A percentile compares a stretch with the other conserved stretches of the same genome.
phyloP scores from a whole-genome alignment of 1,284 basidiomycete species.

The Coniferiporia weirii region DNA sequence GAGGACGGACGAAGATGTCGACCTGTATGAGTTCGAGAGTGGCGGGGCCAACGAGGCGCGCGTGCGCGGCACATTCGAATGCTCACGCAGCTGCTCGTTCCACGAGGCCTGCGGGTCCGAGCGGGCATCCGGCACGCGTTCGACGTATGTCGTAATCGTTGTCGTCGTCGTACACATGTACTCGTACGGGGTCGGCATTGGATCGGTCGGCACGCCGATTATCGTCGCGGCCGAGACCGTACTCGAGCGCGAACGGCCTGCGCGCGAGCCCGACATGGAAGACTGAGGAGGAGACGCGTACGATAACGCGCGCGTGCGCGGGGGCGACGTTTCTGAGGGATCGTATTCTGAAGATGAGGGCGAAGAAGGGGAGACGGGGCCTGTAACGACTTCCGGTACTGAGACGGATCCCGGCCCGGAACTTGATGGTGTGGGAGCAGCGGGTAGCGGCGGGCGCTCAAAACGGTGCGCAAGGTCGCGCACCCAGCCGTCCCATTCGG shows the following conservation, averaged over 20 bases:
- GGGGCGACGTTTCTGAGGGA: background rate
- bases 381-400: background rate
- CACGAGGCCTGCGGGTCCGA: background rate
- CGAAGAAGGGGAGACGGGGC: constrained; percentile 9
- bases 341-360: constrained; percentile 15
- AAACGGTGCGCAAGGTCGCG: constrained; percentile 44
- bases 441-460: constrained; percentile 18
- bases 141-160: constrained; percentile 15
- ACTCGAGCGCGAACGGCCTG: constrained; percentile 7
- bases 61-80: background rate
- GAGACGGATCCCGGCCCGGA: background rate
- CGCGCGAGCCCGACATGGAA: background rate
- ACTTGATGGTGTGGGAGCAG: constrained; percentile 12
- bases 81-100: background rate
- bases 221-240: constrained; percentile 7
- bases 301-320: constrained; percentile 14
- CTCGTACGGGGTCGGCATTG: background rate
- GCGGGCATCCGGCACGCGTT: constrained; percentile 13
- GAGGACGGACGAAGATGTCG: background rate
- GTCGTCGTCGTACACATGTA: constrained; percentile 12
- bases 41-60: background rate
- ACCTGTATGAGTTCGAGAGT: background rate
- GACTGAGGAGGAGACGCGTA: constrained; percentile 1
- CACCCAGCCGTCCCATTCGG: constrained; percentile 58
- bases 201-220: background rate